Conservation (phyloP, 441 rosid species). For the Adansonia gregorii region DNA sequence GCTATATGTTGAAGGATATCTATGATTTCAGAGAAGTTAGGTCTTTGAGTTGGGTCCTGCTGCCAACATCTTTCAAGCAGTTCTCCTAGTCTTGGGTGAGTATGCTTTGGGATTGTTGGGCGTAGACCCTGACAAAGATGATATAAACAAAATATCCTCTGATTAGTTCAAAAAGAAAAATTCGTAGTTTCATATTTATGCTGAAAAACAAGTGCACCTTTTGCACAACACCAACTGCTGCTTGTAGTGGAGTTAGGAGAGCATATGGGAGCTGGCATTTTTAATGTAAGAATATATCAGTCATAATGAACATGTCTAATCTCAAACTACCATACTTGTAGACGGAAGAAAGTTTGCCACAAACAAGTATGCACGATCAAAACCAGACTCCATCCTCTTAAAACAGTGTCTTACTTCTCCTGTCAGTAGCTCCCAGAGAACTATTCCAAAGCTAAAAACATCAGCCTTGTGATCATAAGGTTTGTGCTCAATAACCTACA, state of each 20-base stretch:
- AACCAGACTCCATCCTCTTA: background rate
- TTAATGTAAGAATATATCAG: constrained; percentile 13
- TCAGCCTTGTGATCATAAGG: constrained; percentile 92
- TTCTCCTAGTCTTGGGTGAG: constrained; percentile 71
- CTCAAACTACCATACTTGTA: constrained; percentile 16
- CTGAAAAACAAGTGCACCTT: constrained; percentile 47
- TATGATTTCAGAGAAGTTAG: constrained; percentile 73
- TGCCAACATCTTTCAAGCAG: constrained; percentile 91
- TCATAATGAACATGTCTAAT: background rate
- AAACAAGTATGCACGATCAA: constrained; percentile 14
- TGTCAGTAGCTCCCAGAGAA: constrained; percentile 88
- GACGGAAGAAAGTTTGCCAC: background rate
- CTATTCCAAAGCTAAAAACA: constrained; percentile 88
- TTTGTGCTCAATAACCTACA: constrained; percentile 92
- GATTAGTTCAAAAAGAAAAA: background rate
- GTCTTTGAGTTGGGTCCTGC: constrained; percentile 78
- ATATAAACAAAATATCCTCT: constrained; percentile 43
- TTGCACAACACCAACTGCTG: constrained; percentile 95
- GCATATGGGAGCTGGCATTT: constrained; percentile 79
- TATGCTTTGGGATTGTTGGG: constrained; percentile 80
- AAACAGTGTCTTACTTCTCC: constrained; percentile 67
- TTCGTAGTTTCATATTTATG: constrained; percentile 1
- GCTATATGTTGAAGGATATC: constrained; percentile 65
- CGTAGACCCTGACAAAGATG: constrained; percentile 57
- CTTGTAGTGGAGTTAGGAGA: constrained; percentile 81